A percentile compares a stretch with the other conserved stretches of the same genome.
Conservation (phyloP, 257 asterid species). For the Knoxia roxburghii region DNA sequence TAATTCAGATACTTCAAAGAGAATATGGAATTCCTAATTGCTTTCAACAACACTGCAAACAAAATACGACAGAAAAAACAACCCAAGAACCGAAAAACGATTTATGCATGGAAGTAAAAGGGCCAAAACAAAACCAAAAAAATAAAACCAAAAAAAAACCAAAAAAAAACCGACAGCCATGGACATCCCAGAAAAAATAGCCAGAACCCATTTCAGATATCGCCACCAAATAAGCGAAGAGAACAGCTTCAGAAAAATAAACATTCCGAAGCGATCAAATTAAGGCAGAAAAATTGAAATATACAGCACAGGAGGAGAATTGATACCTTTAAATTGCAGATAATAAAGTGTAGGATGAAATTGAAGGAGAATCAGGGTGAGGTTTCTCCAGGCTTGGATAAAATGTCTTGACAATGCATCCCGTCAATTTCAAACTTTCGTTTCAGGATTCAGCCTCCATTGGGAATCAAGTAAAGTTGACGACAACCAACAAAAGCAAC, state of each 20-base stretch:
- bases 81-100: not conserved
- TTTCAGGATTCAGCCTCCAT: not conserved
- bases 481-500: not conserved
- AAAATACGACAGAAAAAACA: not conserved
- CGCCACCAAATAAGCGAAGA: not conserved
- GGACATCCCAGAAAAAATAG: not conserved
- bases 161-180: not conserved
- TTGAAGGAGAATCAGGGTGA: constrained; percentile 1
- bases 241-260: not conserved
- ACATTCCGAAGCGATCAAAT: not conserved
- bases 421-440: not conserved
- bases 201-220: not conserved
- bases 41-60: not conserved
- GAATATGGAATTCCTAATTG: not conserved
- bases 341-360: not conserved
- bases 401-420: not conserved
- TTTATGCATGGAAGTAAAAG: constrained; percentile 7
- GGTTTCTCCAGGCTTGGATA: not conserved
- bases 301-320: not conserved
- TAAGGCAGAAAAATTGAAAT: not conserved
- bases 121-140: not conserved
- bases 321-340: constrained; percentile 12
- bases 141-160: not conserved
- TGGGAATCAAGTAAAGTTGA: not conserved
- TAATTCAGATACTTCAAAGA: not conserved